These are phyloP conservation scores for Acer yangbiense DNA, from an alignment of 345 rosid species.

Conservation along the genomic window DNA sequence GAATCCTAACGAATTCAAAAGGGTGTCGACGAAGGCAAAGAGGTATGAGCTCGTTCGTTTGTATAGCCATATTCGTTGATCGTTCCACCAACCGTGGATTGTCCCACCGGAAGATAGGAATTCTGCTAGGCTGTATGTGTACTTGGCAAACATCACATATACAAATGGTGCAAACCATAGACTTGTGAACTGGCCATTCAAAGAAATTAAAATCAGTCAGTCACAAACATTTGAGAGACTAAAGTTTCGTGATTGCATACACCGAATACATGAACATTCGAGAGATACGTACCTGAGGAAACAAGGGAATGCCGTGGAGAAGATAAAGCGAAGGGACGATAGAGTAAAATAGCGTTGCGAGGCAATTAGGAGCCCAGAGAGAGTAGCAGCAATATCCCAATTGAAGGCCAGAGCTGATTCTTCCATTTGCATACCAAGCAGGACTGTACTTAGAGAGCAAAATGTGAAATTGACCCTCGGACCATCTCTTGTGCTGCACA, in stretches of 20 bases:
- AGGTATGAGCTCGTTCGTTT: slow-evolving; percentile 34
- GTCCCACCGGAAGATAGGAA: slow-evolving; percentile 26
- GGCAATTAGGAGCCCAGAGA: slow-evolving; percentile 51
- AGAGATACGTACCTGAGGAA: slow-evolving; percentile 35
- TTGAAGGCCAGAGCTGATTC: slow-evolving; percentile 49
- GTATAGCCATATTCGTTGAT: slow-evolving; percentile 36
- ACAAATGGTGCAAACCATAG: slow-evolving; percentile 41
- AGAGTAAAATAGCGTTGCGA: not conserved
- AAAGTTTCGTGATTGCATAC: not conserved
- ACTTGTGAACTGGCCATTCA: slow-evolving; percentile 19
- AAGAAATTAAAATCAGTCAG: not conserved
- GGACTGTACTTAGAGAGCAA: slow-evolving; percentile 66
- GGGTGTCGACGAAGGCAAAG: slow-evolving; percentile 33
- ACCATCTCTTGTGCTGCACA: slow-evolving; percentile 79
- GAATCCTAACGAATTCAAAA: slow-evolving; percentile 24
- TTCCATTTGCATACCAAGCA: slow-evolving; percentile 50
- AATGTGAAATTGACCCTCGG: slow-evolving; percentile 77
- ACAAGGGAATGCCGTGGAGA: slow-evolving; percentile 27
- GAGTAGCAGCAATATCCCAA: slow-evolving; percentile 46
- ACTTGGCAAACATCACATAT: slow-evolving; percentile 18
- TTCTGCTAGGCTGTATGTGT: slow-evolving; percentile 16
- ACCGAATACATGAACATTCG: not conserved
- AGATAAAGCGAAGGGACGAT: no score
- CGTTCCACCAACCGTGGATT: slow-evolving; percentile 40
- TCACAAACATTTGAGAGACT: not conserved